Percentiles rank a stretch among this genome's conserved stretches.
Conservation (phyloP, 2,329 filamentous ascomycete genomes). For the Aureobasidium sp. region DNA sequence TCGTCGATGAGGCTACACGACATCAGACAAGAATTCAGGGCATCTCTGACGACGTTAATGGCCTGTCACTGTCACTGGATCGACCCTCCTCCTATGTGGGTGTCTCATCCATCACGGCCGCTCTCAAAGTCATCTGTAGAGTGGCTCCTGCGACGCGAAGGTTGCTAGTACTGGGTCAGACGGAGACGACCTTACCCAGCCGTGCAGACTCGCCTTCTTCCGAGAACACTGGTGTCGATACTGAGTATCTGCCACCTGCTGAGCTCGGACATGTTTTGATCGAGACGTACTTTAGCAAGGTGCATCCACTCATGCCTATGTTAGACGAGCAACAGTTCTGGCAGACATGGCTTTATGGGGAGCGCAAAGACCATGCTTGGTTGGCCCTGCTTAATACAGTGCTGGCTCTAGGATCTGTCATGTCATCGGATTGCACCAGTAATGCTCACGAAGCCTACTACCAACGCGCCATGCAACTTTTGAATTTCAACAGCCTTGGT, state of each 20-base stretch:
- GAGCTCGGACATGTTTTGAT: slow-evolving; percentile 26
- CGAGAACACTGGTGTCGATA: slow-evolving; percentile 16
- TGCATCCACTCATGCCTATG: slow-evolving; percentile 30
- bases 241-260: slow-evolving; percentile 22
- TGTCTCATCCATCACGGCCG: slow-evolving; percentile 28
- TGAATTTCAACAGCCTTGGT: slow-evolving; percentile 26
- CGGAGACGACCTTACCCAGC: slow-evolving; percentile 24
- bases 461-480: slow-evolving; percentile 25
- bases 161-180: slow-evolving; percentile 22
- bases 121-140: slow-evolving; percentile 29
- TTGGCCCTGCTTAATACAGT: slow-evolving; percentile 29
- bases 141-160: slow-evolving; percentile 24
- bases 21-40: slow-evolving; percentile 37
- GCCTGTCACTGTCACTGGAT: slow-evolving; percentile 27
- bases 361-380: slow-evolving; percentile 27
- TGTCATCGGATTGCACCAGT: slow-evolving; percentile 23
- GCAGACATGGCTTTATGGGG: slow-evolving; percentile 26
- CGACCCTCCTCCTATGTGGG: slow-evolving; percentile 28
- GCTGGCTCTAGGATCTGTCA: slow-evolving; percentile 26
- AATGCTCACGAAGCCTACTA: slow-evolving; percentile 27
- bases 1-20: slow-evolving; percentile 57
- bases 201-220: slow-evolving; percentile 23
- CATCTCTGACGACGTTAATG: slow-evolving; percentile 30
- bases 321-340: slow-evolving; percentile 29
- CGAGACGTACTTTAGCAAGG: slow-evolving; percentile 27